Conservation (phyloP, 768 basidiomycete genomes). For the Tulasnella sp. region DNA sequence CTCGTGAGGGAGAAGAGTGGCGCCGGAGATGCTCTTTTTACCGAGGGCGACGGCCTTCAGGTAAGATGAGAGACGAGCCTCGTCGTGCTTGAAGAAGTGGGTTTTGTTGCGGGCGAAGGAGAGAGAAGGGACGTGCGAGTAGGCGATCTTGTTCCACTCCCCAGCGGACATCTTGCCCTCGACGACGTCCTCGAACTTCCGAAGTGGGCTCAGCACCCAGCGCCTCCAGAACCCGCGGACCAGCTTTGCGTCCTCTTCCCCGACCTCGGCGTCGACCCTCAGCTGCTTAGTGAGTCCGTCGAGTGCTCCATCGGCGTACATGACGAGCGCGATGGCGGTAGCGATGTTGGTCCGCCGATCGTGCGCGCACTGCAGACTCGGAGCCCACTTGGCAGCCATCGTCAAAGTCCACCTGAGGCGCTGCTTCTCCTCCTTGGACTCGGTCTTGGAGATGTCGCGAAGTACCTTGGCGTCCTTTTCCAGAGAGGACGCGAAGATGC, state of each 20-base stretch:
- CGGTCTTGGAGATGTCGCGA: conserved; percentile 25
- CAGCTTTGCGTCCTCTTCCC: conserved; percentile 26
- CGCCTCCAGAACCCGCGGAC: conserved; percentile 49
- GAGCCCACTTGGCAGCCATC: conserved; percentile 62
- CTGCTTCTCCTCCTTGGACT: conserved; percentile 14
- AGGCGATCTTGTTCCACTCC: conserved; percentile 34
- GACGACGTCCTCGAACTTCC: conserved; percentile 34
- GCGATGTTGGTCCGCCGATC: conserved; percentile 54
- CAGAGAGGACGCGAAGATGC: conserved; percentile 46
- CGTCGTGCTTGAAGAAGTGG: conserved; percentile 47
- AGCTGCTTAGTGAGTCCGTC: conserved; percentile 7
- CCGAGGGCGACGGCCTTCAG: conserved; percentile 46
- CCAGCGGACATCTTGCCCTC: conserved; percentile 54
- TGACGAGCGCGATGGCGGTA: conserved; percentile 46
- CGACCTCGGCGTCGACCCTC: conserved; percentile 14
- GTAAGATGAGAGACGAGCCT: conserved; percentile 42
- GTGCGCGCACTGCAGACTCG: conserved; percentile 44
- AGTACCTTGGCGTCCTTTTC: conserved; percentile 37
- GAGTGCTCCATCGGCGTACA: conserved; percentile 30
- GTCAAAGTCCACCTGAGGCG: conserved; percentile 3
- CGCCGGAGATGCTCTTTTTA: conserved; percentile 47
- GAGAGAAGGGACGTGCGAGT: conserved; percentile 46
- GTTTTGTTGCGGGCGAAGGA: conserved; percentile 50
- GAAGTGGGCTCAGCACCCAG: conserved; percentile 47
- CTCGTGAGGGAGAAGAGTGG: conserved; percentile 54